Conservation (phyloP, 345 rosid genomes). For the Kernera saxatilis region DNA sequence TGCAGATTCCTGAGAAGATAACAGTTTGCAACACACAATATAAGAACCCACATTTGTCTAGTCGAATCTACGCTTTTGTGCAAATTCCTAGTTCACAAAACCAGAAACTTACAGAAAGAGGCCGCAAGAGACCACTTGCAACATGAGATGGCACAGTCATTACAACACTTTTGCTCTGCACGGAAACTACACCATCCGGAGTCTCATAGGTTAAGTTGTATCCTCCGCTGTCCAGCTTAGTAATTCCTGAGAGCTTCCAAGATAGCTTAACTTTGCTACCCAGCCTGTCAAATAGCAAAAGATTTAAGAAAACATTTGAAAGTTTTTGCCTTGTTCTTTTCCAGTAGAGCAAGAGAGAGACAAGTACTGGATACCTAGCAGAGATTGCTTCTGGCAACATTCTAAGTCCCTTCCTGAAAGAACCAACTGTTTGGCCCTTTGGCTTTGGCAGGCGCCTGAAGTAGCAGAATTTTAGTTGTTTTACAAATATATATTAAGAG, state of each 20-base stretch:
- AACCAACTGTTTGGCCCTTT: slow-evolving; percentile 93
- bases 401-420: slow-evolving; percentile 78
- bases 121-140: slow-evolving; percentile 62
- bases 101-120: slow-evolving; percentile 64
- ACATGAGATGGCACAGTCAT: slow-evolving; percentile 85
- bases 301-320: neutral
- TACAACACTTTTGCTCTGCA: slow-evolving; percentile 67
- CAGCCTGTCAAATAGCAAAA: slow-evolving; percentile 46
- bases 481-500: neutral
- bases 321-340: neutral
- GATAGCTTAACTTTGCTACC: slow-evolving; percentile 73
- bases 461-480: slow-evolving; percentile 9
- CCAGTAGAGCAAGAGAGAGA: neutral
- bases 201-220: slow-evolving; percentile 82
- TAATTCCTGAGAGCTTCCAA: slow-evolving; percentile 74
- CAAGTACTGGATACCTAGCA: slow-evolving; percentile 39
- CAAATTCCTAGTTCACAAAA: neutral
- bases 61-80: neutral
- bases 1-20: slow-evolving; percentile 51
- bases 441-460: slow-evolving; percentile 82
- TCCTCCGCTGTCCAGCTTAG: slow-evolving; percentile 50
- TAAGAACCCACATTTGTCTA: neutral
- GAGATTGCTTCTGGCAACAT: slow-evolving; percentile 91
- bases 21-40: neutral
- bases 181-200: slow-evolving; percentile 70